Conservation (phyloP, 1,139 yeast species). For the Debaryomyces singareniensis region DNA sequence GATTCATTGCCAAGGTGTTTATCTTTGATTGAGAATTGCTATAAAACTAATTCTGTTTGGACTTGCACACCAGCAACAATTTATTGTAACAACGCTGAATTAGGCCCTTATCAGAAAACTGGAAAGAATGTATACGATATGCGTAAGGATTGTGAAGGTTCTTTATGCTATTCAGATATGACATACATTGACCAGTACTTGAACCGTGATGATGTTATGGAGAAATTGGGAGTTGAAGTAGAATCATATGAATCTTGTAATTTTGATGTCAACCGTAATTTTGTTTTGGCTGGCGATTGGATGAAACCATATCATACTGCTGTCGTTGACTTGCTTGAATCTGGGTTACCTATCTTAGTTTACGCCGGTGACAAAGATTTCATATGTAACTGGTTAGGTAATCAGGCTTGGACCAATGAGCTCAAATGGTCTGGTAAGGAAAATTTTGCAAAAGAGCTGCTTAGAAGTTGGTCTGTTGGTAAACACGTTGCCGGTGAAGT, state of each 20-base stretch:
- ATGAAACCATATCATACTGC: slow-evolving; percentile 80
- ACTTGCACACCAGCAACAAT: slow-evolving; percentile 91
- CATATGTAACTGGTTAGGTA: slow-evolving; percentile 84
- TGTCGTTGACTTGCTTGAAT: slow-evolving; percentile 49
- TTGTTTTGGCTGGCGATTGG: slow-evolving; percentile 86
- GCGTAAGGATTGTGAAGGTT: slow-evolving; percentile 78
- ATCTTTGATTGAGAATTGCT: slow-evolving; percentile 74
- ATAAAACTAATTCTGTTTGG: slow-evolving; percentile 71
- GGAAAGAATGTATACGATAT: slow-evolving; percentile 94
- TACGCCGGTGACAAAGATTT: slow-evolving; percentile 87
- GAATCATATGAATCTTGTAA: slow-evolving; percentile 80
- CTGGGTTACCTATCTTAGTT: slow-evolving; percentile 61
- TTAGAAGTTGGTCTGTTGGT: slow-evolving; percentile 34
- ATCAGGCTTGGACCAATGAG: slow-evolving; percentile 72
- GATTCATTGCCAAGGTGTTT: slow-evolving; percentile 75
- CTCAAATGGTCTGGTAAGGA: slow-evolving; percentile 61
- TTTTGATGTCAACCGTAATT: slow-evolving; percentile 76
- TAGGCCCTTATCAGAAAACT: slow-evolving; percentile 84
- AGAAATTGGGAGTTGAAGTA: slow-evolving; percentile 89
- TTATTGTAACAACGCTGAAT: slow-evolving; percentile 82
- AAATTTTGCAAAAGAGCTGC: slow-evolving; percentile 40
- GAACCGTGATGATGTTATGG: slow-evolving; percentile 41
- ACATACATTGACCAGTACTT: slow-evolving; percentile 28
- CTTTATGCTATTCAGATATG: slow-evolving; percentile 59
- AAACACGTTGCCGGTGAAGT: slow-evolving; percentile 40